Evolutionary conservation across 2,329 filamentous ascomycete genomes (phyloP).

Genomic region (Colletotrichum destructivum): DNA sequence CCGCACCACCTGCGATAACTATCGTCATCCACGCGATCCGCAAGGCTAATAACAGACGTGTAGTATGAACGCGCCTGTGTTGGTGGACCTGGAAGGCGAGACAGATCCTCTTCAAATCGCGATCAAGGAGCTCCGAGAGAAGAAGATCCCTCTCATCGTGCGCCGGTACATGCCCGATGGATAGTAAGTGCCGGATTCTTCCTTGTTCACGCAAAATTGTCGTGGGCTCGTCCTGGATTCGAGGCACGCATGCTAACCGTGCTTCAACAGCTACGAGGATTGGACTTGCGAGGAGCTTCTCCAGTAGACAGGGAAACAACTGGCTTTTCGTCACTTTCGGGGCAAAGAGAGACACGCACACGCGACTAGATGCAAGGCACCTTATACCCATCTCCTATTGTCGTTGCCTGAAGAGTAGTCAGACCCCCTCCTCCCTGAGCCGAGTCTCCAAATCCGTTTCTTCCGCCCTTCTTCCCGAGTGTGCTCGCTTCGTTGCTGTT

Average conservation of each 20-base stretch:
- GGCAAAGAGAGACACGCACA: conserved; percentile 22
- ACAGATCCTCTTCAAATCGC: conserved; percentile 98
- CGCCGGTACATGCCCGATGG: conserved; percentile 96
- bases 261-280: conserved; percentile 85
- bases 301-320: conserved; percentile 56
- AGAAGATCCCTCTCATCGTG: conserved; percentile 98
- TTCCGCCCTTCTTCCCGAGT: background rate
- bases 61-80: conserved; percentile 97
- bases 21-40: conserved; percentile 2
- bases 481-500: background rate
- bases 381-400: conserved; percentile 40
- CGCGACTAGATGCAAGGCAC: conserved; percentile 41
- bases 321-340: conserved; percentile 21
- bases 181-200: conserved; percentile 75
- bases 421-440: conserved; percentile 22
- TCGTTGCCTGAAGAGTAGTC: conserved; percentile 37
- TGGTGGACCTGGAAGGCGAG: conserved; percentile 97
- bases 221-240: background rate
- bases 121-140: conserved; percentile 96
- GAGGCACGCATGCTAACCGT: conserved; percentile 43
- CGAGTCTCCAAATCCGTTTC: conserved; percentile 19
- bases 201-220: conserved; percentile 9
- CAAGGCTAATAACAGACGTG: conserved; percentile 40
- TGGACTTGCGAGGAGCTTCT: conserved; percentile 98
- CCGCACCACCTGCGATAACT: background rate